Evolutionary conservation across 768 basidiomycete genomes (phyloP).

Genomic region (Mycena rebaudengoi): DNA sequence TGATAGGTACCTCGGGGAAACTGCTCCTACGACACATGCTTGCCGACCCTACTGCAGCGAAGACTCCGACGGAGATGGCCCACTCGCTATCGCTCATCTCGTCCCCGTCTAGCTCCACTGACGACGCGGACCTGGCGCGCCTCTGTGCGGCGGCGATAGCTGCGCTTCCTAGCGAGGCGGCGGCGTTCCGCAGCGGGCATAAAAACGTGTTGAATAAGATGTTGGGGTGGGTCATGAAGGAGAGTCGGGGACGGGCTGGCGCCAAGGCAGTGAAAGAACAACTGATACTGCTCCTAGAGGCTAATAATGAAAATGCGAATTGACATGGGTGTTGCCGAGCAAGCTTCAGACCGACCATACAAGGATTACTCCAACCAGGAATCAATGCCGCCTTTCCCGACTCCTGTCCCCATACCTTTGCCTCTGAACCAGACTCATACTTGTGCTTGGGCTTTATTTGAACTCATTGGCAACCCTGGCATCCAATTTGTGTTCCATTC

Average conservation of each 20-base stretch:
- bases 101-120: slow-evolving; percentile 29
- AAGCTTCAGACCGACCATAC: no score
- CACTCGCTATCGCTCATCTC: slow-evolving; percentile 27
- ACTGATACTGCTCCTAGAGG: slow-evolving; percentile 41
- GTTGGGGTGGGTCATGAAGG: slow-evolving; percentile 87
- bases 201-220: slow-evolving; percentile 83
- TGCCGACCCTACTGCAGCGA: slow-evolving; percentile 47
- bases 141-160: slow-evolving; percentile 74
- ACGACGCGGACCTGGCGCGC: slow-evolving; percentile 50
- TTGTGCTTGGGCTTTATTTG: no score
- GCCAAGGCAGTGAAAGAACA: slow-evolving; percentile 63
- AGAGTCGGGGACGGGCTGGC: slow-evolving; percentile 81
- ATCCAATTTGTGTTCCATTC: no score
- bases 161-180: slow-evolving; percentile 71
- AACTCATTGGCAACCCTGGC: no score
- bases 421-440: no score
- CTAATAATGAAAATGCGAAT: no score
- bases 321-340: no score
- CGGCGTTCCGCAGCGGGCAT: slow-evolving; percentile 73
- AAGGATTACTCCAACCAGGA: no score
- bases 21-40: slow-evolving; percentile 78
- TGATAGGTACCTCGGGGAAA: slow-evolving; percentile 80
- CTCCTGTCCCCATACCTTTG: no score
- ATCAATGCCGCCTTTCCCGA: no score
- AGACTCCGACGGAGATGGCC: slow-evolving; percentile 58